phyloP scores from a whole-genome alignment of 805 yeast species.

The Yamadazyma tumulicola region DNA sequence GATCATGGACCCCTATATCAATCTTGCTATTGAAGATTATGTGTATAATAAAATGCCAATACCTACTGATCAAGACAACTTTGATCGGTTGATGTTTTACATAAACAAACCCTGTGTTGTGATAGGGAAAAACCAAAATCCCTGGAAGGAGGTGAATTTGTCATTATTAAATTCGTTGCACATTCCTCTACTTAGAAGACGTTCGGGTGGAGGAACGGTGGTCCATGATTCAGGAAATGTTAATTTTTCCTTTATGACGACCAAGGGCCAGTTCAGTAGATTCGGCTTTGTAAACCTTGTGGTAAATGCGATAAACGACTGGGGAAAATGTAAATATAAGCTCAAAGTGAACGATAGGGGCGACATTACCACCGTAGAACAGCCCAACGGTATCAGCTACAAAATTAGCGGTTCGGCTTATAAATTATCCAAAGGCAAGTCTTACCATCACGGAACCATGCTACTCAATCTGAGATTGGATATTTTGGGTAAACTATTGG shows the following conservation, averaged over 20 bases:
- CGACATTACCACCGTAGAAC: slow-evolving; percentile 56
- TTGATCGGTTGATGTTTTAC: slow-evolving; percentile 66
- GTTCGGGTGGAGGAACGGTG: slow-evolving; percentile 95
- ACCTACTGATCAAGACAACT: slow-evolving; percentile 17
- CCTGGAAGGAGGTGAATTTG: slow-evolving; percentile 82
- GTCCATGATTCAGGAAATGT: slow-evolving; percentile 90
- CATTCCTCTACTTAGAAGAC: slow-evolving; percentile 71
- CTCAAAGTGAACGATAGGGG: slow-evolving; percentile 69
- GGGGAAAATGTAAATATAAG: slow-evolving; percentile 11
- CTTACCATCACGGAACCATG: slow-evolving; percentile 97
- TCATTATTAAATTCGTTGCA: slow-evolving; percentile 45
- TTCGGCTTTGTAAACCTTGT: slow-evolving; percentile 50
- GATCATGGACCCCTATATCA: slow-evolving; percentile 63
- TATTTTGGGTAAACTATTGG: slow-evolving; percentile 57
- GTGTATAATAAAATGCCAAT: slow-evolving; percentile 64
- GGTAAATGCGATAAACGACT: slow-evolving; percentile 23
- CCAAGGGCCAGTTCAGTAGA: slow-evolving; percentile 63
- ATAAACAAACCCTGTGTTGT: slow-evolving; percentile 84
- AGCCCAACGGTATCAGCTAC: slow-evolving; percentile 20
- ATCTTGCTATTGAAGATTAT: slow-evolving; percentile 79
- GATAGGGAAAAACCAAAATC: slow-evolving; percentile 93
- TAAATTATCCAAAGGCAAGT: slow-evolving; percentile 73
- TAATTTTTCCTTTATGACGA: slow-evolving; percentile 77
- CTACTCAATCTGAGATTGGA: slow-evolving; percentile 62
- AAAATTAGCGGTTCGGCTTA: slow-evolving; percentile 94